phyloP scores from a whole-genome alignment of 345 rosid genomes.

The Syzygium grande region DNA sequence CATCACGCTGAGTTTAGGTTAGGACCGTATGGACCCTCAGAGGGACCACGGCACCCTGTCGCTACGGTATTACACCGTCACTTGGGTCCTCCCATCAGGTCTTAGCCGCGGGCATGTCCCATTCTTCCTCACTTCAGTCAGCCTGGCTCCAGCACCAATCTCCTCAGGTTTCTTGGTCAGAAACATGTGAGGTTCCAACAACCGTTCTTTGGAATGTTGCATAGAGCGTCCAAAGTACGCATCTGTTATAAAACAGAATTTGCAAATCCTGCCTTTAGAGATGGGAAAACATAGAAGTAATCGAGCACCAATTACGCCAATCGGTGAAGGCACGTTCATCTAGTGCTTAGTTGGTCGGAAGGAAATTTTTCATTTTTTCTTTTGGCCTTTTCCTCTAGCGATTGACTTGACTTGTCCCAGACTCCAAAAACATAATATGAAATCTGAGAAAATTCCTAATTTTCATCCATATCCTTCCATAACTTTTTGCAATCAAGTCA shows the following conservation, averaged over 20 bases:
- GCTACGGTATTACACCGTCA: slow-evolving; percentile 2
- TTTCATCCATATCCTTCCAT: background rate
- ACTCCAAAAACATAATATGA: background rate
- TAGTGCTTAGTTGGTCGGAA: background rate
- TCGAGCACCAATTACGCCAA: background rate
- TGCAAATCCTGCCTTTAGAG: background rate
- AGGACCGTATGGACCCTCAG: slow-evolving; percentile 7
- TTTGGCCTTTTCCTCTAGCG: background rate
- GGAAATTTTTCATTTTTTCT: background rate
- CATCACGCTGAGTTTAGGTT: slow-evolving; percentile 6
- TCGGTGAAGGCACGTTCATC: background rate
- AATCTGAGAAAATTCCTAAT: background rate
- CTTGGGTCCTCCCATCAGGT: slow-evolving; percentile 16
- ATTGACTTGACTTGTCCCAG: background rate
- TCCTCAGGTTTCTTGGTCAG: slow-evolving; percentile 15
- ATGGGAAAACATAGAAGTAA: background rate
- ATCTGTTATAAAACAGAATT: background rate
- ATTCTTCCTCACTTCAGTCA: slow-evolving; percentile 11
- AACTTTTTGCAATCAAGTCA: background rate
- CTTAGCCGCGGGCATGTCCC: slow-evolving; percentile 12
- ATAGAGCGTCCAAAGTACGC: background rate
- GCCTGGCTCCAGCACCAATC: slow-evolving; percentile 11
- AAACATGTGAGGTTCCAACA: background rate
- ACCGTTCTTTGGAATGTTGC: background rate
- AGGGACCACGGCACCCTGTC: slow-evolving; percentile 19